Conservation (phyloP, 495 filamentous ascomycete species). For the Xylaria telfairii region DNA sequence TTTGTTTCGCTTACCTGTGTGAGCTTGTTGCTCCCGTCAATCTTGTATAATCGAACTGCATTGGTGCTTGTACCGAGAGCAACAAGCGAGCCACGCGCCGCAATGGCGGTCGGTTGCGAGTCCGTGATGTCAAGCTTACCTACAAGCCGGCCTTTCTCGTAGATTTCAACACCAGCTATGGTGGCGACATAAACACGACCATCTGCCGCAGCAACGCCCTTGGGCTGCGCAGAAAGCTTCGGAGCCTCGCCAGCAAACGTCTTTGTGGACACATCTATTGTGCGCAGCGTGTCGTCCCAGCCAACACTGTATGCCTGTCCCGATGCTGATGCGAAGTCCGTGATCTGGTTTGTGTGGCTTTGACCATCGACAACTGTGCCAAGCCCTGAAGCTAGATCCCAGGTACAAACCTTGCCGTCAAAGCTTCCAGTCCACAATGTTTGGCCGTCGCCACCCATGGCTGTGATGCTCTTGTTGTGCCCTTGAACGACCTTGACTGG, state of each 20-base stretch:
- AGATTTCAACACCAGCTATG: conserved; percentile 67
- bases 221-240: conserved; percentile 59
- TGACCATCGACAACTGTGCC: conserved; percentile 77
- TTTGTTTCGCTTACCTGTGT: conserved; percentile 52
- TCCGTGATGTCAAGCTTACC: conserved; percentile 50
- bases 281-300: conserved; percentile 94
- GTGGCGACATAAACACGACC: conserved; percentile 68
- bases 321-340: conserved; percentile 67
- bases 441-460: conserved; percentile 59
- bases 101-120: conserved; percentile 71
- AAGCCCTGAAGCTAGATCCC: conserved; percentile 73
- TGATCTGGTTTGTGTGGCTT: conserved; percentile 80
- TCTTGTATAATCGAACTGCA: conserved; percentile 71
- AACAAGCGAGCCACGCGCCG: conserved; percentile 67
- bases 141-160: conserved; percentile 62
- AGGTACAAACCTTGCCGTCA: conserved; percentile 83
- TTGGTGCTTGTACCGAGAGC: conserved; percentile 80
- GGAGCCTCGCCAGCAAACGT: conserved; percentile 54
- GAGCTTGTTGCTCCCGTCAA: conserved; percentile 53
- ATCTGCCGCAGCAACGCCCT: conserved; percentile 51
- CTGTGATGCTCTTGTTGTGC: conserved; percentile 93
- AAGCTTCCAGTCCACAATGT: conserved; percentile 89
- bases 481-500: conserved; percentile 79
- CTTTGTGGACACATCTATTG: conserved; percentile 64
- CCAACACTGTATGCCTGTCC: conserved; percentile 80